Evolutionary conservation across 306 rosid genomes (phyloP), one percentile per base, ranked within the genome.

Genomic region (Adenanthera pavonina): DNA sequence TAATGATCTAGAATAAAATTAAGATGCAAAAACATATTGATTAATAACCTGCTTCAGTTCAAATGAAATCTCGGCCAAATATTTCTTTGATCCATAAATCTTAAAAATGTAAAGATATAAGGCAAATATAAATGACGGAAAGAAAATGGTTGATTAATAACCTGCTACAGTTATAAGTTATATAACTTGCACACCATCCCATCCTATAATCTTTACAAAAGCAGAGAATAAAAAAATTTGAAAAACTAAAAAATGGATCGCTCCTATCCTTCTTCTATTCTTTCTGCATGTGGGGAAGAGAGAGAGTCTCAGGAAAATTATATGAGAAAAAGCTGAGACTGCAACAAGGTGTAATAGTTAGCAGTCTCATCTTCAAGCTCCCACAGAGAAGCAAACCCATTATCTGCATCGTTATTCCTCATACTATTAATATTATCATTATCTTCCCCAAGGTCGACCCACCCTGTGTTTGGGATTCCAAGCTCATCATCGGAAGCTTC

Each of bases 401-500:
- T 71, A 17, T 19, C 89, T 20, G 59, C 75, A 1, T 76, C 87
- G 6, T 5, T 61, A 41, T 5, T 41, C 5, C 33, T 60, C 36
- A 59, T 3, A 30, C 11, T 20, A 60, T 35, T 30, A 35, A 6
- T 5, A 30, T 35, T 11, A 60, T 13, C 16, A 30, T 20, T 2
- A 59, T 33, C 40, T 30, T 61, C 68, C 8, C 68, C 68, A 33
- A 30, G 33, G 7, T 61, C 68, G 11, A 44, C 10, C 84, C 84
- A 20, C 2, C 80, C 87, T 25, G 59, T 72, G 12, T 75, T 87
- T 43, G 98, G 98, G 61, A 94, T 90, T 83, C 98, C 98, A 20
- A 94, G 94, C 81, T 94, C 97, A 62, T 92, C 98, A 65, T 94
- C 98, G 0, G 98, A 92, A 66, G 98, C 98, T 76, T 94, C 91